Conservation (phyloP, 2,329 filamentous ascomycete genomes). For the Kalmusia sp. region DNA sequence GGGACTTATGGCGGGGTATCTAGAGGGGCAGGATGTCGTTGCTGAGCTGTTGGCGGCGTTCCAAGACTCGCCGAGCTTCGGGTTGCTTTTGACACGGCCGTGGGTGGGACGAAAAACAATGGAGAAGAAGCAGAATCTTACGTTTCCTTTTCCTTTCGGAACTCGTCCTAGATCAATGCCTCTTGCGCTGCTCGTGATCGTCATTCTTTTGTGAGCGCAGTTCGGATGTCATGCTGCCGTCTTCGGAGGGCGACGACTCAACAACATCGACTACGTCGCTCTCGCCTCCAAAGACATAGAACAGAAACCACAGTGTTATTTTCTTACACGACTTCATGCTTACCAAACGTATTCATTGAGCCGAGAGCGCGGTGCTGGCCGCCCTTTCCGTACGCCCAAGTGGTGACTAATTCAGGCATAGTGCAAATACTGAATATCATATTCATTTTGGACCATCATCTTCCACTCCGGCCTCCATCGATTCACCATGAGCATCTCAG, state of each 20-base stretch:
- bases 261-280: background rate
- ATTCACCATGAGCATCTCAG: constrained; percentile 7
- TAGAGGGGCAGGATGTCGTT: constrained; percentile 19
- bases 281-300: no score
- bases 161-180: no score
- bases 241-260: background rate
- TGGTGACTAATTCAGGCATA: no score
- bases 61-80: constrained; percentile 35
- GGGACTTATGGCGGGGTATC: constrained; percentile 11
- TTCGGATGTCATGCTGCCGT: background rate
- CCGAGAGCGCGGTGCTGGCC: no score
- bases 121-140: constrained; percentile 25
- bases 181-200: constrained; percentile 8
- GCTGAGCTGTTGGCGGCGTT: constrained; percentile 18
- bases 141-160: background rate
- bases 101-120: constrained; percentile 34
- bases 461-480: no score
- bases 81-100: constrained; percentile 34
- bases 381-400: no score
- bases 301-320: no score
- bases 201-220: background rate
- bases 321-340: no score
- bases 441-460: no score
- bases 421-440: no score
- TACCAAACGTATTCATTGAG: no score